Base-by-base conservation (phyloP, 177 flowering plant genomes). In the Vitis hybrid region DNA sequence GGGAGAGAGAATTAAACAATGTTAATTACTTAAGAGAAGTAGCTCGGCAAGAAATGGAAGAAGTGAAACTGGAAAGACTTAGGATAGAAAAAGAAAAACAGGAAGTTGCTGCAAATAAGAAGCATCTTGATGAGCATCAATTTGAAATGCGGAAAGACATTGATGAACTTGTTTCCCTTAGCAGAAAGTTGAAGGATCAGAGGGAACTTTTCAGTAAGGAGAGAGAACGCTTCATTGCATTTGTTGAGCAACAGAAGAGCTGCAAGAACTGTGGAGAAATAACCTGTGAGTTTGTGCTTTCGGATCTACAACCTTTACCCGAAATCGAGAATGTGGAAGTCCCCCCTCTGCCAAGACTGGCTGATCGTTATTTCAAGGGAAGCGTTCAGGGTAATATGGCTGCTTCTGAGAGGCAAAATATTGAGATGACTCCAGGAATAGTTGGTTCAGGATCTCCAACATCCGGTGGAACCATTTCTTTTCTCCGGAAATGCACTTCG, bases 401-500 rank as follows among this genome's bases (percentile, higher is more conserved):
- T 39, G 49, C 45, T 48, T 26, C 62, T 39, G 71, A 56, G 61
- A 70, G 66, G 80, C 65, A 31, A 33, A 70, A 77, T 39, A 70
- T 2, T 70, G 81, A 72, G 33, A 15, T 21, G 29, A 71, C 85
- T 48, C 88, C 87, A 21, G 62, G 18, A 56, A 68, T 11, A 2
- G 62, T 39, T 73, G 82, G 53, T 70, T 72, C 77, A 62, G 78
- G 74, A 68, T 79, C 85, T 62, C 84, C 83, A 22, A 8, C 65
- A 19, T 73, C 83, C 69, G 80, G 75, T 72, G 79, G 76, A 61
- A 77, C 79, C n/a, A 66, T 78, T 56, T 89, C 97, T 60, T 88
- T 90, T 91, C 80, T 94, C 9, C 86, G 79, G n/a, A 90, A 86
- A 75, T 94, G 97, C 79, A 87, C 94, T 45, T 66, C 89, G 59